Conservation (phyloP, 495 filamentous ascomycete species). For the Xylaria scruposa region DNA sequence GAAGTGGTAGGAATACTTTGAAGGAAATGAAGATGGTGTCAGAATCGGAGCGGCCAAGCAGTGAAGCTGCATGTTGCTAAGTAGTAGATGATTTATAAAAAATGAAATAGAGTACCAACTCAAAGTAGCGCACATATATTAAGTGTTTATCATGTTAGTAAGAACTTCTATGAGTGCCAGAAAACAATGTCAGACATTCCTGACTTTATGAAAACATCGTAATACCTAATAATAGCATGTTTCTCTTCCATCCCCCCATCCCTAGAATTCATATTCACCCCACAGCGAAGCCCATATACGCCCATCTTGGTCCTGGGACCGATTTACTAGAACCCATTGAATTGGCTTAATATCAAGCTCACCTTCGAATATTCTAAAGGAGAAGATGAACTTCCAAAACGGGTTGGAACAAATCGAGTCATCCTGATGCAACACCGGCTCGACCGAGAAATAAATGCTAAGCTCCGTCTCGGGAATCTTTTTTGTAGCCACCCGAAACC, state of each 20-base stretch:
- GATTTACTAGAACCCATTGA: background rate
- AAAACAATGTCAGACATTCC: background rate
- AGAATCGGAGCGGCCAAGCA: background rate
- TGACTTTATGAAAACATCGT: background rate
- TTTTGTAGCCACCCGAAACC: background rate
- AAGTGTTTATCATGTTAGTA: background rate
- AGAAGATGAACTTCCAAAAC: background rate
- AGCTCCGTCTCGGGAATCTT: background rate
- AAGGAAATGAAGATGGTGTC: background rate
- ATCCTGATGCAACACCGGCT: background rate
- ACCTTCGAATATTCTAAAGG: background rate
- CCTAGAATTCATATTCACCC: conserved; percentile 2
- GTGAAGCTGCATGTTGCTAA: background rate
- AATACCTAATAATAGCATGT: background rate
- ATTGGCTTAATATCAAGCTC: background rate
- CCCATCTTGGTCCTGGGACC: background rate
- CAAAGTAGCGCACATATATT: background rate
- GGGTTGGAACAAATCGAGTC: background rate
- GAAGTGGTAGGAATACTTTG: background rate
- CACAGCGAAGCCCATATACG: background rate
- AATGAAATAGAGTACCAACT: background rate
- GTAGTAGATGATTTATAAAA: background rate
- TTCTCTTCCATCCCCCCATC: background rate
- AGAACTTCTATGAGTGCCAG: background rate
- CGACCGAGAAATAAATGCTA: background rate